Evolutionary conservation across 2,329 filamentous ascomycete species (phyloP).

Genomic region (Alternaria solani): DNA sequence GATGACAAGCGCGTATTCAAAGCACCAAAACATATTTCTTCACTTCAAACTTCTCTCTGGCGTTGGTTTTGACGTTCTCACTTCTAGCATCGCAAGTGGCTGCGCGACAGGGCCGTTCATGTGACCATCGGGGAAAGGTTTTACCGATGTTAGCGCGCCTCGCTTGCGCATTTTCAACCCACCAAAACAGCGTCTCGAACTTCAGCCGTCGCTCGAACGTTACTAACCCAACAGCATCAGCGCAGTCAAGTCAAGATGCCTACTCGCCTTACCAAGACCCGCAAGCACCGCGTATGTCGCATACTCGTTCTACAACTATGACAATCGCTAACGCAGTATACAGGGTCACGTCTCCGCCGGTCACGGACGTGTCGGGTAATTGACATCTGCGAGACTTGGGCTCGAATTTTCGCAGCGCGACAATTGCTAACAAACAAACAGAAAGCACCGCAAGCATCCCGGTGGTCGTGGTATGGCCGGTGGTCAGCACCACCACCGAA

Average conservation of each 20-base stretch:
- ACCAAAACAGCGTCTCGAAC: slow-evolving; percentile 16
- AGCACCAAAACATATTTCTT: not conserved
- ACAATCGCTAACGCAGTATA: too few species aligned
- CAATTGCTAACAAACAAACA: not conserved
- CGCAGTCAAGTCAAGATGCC: slow-evolving; percentile 36
- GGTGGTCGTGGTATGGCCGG: slow-evolving; percentile 72
- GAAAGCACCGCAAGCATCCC: slow-evolving; percentile 93
- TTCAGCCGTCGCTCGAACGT: slow-evolving; percentile 17
- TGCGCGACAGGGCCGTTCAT: not conserved
- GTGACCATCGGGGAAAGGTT: slow-evolving; percentile 13
- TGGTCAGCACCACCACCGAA: slow-evolving; percentile 98
- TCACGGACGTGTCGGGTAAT: slow-evolving; percentile 87
- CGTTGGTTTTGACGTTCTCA: not conserved
- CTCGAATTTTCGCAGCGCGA: not conserved
- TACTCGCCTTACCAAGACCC: slow-evolving; percentile 44
- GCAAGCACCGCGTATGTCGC: slow-evolving; percentile 64
- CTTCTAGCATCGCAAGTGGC: not conserved
- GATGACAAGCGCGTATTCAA: slow-evolving; percentile 15
- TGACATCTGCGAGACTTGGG: not conserved
- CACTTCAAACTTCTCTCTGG: too few species aligned
- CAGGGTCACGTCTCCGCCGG: slow-evolving; percentile 87
- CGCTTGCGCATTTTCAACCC: slow-evolving; percentile 27
- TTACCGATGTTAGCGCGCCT: slow-evolving; percentile 14
- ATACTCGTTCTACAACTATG: too few species aligned
- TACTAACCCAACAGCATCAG: slow-evolving; percentile 40